These are phyloP conservation scores for Xerocomellus amylosporus DNA, from an alignment of 768 basidiomycete species.

Conservation along the genomic window DNA sequence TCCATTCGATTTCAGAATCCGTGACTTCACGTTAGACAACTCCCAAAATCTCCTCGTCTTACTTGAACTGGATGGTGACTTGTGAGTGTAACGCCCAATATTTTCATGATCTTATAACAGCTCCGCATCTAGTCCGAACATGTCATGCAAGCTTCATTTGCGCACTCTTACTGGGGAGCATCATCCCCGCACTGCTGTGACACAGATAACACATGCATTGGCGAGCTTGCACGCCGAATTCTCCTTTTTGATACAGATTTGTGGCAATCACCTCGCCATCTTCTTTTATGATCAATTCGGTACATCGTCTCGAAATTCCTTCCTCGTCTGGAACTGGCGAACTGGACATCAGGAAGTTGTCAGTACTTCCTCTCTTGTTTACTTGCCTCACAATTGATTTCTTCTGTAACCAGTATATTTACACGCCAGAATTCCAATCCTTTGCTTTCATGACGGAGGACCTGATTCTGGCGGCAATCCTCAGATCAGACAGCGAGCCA, in stretches of 20 bases:
- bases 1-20: slow-evolving; percentile 25
- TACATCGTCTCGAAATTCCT: slow-evolving; percentile 4
- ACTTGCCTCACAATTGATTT: not conserved
- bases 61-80: slow-evolving; percentile 21
- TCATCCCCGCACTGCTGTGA: slow-evolving; percentile 22
- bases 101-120: not conserved
- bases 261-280: slow-evolving; percentile 30
- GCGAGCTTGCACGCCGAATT: slow-evolving; percentile 1
- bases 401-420: slow-evolving; percentile 18
- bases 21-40: slow-evolving; percentile 38
- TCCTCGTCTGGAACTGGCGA: slow-evolving; percentile 38
- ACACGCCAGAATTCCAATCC: slow-evolving; percentile 24
- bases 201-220: slow-evolving; percentile 15
- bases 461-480: slow-evolving; percentile 23
- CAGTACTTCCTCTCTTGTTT: slow-evolving; percentile 5
- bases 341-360: slow-evolving; percentile 30
- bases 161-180: slow-evolving; percentile 30
- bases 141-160: slow-evolving; percentile 26
- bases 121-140: slow-evolving; percentile 14
- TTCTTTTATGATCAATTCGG: slow-evolving; percentile 20
- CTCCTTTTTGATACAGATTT: slow-evolving; percentile 32
- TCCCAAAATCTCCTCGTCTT: slow-evolving; percentile 36
- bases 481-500: slow-evolving; percentile 1
- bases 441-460: slow-evolving; percentile 36
- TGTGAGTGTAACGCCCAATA: slow-evolving; percentile 15